A percentile compares a stretch with the other conserved stretches of the same genome.
Conservation (phyloP, 129 eudicot species). For the Chrysanthemum lavandulifolium region DNA sequence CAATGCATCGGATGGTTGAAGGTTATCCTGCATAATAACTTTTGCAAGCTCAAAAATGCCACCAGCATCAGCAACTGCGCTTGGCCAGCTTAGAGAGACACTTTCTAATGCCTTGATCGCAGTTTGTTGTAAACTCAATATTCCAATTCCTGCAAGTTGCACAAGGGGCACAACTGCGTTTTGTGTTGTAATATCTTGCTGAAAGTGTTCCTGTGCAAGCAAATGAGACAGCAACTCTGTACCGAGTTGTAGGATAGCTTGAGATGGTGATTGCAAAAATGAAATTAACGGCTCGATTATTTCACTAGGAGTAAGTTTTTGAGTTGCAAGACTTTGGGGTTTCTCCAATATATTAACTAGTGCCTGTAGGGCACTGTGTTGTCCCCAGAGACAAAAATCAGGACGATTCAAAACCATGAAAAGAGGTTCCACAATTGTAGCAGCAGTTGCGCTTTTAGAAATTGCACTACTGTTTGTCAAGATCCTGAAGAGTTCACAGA, state of each 20-base stretch:
- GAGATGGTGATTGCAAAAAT: constrained; percentile 72
- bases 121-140: constrained; percentile 64
- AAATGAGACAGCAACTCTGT: constrained; percentile 71
- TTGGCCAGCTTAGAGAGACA: constrained; percentile 73
- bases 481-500: constrained; percentile 74
- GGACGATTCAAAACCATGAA: constrained; percentile 56
- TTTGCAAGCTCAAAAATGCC: constrained; percentile 78
- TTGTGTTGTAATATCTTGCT: constrained; percentile 67
- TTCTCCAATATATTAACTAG: constrained; percentile 80
- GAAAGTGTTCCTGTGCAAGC: constrained; percentile 76
- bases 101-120: constrained; percentile 70
- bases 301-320: constrained; percentile 73
- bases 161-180: constrained; percentile 72
- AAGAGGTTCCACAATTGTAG: constrained; percentile 69
- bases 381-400: constrained; percentile 74
- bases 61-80: constrained; percentile 78
- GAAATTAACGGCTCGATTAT: constrained; percentile 66
- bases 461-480: constrained; percentile 78
- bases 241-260: constrained; percentile 84
- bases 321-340: constrained; percentile 65
- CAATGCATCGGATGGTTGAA: constrained; percentile 55
- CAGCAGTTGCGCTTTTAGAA: constrained; percentile 65
- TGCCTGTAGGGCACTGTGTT: constrained; percentile 84
- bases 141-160: constrained; percentile 75
- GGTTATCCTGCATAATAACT: constrained; percentile 71